Percentiles rank a stretch among this genome's conserved stretches.
Conservation (phyloP, 129 eudicot species). For the Helianthus tuberosus region DNA sequence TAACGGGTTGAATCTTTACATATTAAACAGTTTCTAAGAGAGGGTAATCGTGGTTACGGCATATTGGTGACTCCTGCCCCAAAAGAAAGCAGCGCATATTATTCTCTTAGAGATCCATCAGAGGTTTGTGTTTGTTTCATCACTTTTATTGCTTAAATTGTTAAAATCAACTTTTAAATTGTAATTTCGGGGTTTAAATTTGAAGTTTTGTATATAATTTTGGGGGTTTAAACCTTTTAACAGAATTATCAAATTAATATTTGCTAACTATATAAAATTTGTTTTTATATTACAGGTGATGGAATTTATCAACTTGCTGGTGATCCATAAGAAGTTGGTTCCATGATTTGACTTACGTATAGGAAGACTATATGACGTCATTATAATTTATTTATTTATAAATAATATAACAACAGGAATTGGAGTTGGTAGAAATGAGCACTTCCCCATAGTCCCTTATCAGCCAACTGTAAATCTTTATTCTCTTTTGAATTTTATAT, state of each 20-base stretch:
- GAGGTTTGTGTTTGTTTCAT: conserved; percentile 53
- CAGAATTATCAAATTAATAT: no score
- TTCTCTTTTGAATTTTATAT: not conserved
- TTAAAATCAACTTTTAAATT: not conserved
- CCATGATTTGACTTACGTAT: conserved; percentile 1
- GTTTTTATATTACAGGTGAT: conserved; percentile 39
- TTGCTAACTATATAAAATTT: not conserved
- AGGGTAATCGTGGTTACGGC: conserved; percentile 68
- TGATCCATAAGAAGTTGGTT: conserved; percentile 52
- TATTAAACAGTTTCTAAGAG: conserved; percentile 68
- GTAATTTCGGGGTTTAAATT: no score
- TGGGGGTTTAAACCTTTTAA: no score
- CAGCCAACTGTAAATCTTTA: no score
- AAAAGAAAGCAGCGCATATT: conserved; percentile 79
- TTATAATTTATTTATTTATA: not conserved
- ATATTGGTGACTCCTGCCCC: conserved; percentile 83
- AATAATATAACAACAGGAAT: conserved; percentile 15
- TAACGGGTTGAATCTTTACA: not conserved
- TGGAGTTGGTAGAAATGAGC: conserved; percentile 23
- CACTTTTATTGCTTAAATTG: not conserved
- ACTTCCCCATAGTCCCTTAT: conserved; percentile 5
- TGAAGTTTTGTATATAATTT: no score
- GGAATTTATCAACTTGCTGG: conserved; percentile 76
- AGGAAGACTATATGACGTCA: conserved; percentile 2
- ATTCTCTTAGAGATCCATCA: conserved; percentile 85